Base-by-base conservation (phyloP, 163 green algal species). In the Chloroidium sp. region DNA sequence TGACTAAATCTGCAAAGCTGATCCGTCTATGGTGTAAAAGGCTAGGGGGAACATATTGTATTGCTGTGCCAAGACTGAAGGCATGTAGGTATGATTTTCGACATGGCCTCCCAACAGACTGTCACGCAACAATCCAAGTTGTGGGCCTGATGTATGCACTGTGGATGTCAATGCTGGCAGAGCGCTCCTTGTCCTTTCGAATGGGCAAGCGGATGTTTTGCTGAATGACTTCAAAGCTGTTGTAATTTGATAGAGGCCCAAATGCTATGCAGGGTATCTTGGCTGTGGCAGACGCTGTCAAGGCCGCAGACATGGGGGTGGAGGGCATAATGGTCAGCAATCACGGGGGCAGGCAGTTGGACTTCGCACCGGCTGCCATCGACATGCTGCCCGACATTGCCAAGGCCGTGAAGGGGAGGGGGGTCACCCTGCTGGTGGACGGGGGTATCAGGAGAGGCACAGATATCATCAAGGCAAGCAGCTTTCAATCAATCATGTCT, bases 301-400 rank as follows among this genome's bases (percentile, higher is more conserved):
- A 92, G 13, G 93, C 95, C 1, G 79, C 98, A 10, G 6, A 91
- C 60, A 78, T 85, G 62, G 95, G 94, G 0, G 93, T 92, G 36
- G 90, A 94, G 67, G 95, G 91, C 84, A 98, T 99, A 80, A 88
- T 99, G 36, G 91, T 99, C 2, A 93, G 83, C 75, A 99, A 99
- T 86, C 95, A 99, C 79, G 95, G 95, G 74, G 94, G 92, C 4
- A 84, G 92, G 12, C 93, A 97, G 87, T 84, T 96, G 76, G 92
- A 97, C 87, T 89, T 81, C 74, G 82, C 89, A 2, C 89, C 91
- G 1, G 84, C 91, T 3, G 82, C 88, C 0, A 59, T 97, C 4
- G 90, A 96, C 80, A 81, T 92, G 82, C 78, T 92, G 81, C 80
- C 79, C 0, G 59, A 69, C 10, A 81, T 92, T 57, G 84, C 75